These are phyloP conservation scores for Phytopythium kandeliae DNA, from an alignment of 352 stramenopile species.

Conservation along the genomic window DNA sequence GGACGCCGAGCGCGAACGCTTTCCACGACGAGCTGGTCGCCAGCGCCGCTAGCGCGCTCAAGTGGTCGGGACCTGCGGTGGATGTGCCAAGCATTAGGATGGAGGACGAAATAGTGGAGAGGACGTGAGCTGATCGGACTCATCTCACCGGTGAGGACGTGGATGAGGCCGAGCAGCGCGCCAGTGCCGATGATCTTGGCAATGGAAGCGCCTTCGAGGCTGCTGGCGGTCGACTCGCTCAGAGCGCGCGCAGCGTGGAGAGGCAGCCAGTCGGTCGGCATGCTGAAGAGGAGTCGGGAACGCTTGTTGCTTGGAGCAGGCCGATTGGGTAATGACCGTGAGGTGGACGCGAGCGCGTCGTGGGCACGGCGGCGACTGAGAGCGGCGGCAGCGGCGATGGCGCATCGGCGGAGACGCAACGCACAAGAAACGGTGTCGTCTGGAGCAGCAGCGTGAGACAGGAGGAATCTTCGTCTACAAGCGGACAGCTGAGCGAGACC, in stretches of 20 bases:
- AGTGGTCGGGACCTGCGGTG: slow-evolving; percentile 79
- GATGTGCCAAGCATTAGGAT: no score
- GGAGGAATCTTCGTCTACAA: not conserved
- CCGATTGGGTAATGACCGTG: slow-evolving; percentile 1
- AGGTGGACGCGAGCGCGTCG: no score
- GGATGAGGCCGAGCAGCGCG: slow-evolving; percentile 35
- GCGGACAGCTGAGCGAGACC: not conserved
- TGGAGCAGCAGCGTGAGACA: not conserved
- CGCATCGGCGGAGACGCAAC: no score
- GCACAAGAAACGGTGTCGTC: not conserved
- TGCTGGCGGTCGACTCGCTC: slow-evolving; percentile 16
- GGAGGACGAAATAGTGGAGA: no score
- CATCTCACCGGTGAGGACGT: slow-evolving; percentile 38
- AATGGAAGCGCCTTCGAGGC: slow-evolving; percentile 26
- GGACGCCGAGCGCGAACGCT: slow-evolving; percentile 81
- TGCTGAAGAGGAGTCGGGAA: not conserved
- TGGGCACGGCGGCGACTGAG: no score
- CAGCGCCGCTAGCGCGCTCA: slow-evolving; percentile 86
- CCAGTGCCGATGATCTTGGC: slow-evolving; percentile 41
- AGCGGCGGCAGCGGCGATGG: no score
- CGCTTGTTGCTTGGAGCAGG: not conserved
- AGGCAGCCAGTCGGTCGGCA: slow-evolving; percentile 2
- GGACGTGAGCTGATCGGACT: no score
- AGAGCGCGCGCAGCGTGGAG: slow-evolving; percentile 12
- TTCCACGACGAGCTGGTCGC: slow-evolving; percentile 69